phyloP scores from a whole-genome alignment of 2,329 filamentous ascomycete species.

The Hymenoscyphus linearis region DNA sequence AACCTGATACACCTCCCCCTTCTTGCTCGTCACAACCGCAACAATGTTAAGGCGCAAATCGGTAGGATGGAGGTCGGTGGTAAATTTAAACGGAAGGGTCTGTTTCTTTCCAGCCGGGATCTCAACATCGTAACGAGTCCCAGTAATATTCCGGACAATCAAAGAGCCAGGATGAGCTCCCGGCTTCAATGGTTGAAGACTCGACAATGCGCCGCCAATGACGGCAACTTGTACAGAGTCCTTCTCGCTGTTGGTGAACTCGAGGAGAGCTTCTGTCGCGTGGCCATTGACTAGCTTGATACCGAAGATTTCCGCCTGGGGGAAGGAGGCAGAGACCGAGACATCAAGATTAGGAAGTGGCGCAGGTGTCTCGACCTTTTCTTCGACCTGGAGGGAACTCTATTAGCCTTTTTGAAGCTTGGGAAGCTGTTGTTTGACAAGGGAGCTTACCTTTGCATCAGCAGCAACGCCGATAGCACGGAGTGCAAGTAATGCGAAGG shows the following conservation, averaged over 20 bases:
- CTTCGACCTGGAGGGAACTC: conserved; percentile 20
- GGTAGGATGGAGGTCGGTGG: conserved; percentile 87
- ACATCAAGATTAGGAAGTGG: conserved; percentile 51
- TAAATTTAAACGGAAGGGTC: conserved; percentile 76
- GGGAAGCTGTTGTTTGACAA: conserved; percentile 11
- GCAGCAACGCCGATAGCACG: conserved; percentile 61
- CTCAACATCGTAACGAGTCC: conserved; percentile 65
- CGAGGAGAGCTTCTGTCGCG: conserved; percentile 74
- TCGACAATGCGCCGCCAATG: conserved; percentile 68
- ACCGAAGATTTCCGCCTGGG: conserved; percentile 72
- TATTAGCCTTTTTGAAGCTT: conserved; percentile 13
- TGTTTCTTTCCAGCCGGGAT: conserved; percentile 72
- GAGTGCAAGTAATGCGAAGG: conserved; percentile 66
- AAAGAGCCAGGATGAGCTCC: conserved; percentile 42
- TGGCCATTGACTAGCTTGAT: conserved; percentile 93
- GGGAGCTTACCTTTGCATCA: conserved; percentile 50
- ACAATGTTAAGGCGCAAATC: conserved; percentile 75
- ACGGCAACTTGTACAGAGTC: conserved; percentile 69
- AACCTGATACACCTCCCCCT: conserved; percentile 69
- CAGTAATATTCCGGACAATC: conserved; percentile 81
- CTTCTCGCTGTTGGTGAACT: conserved; percentile 79
- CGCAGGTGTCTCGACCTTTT: conserved; percentile 22
- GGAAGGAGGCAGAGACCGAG: conserved; percentile 57
- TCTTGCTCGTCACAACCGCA: conserved; percentile 64
- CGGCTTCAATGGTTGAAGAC: conserved; percentile 47